Percentiles rank a stretch among this genome's conserved stretches.
Evolutionary conservation across 2,329 filamentous ascomycete species (phyloP).

Genomic region (Penicillium sp.): DNA sequence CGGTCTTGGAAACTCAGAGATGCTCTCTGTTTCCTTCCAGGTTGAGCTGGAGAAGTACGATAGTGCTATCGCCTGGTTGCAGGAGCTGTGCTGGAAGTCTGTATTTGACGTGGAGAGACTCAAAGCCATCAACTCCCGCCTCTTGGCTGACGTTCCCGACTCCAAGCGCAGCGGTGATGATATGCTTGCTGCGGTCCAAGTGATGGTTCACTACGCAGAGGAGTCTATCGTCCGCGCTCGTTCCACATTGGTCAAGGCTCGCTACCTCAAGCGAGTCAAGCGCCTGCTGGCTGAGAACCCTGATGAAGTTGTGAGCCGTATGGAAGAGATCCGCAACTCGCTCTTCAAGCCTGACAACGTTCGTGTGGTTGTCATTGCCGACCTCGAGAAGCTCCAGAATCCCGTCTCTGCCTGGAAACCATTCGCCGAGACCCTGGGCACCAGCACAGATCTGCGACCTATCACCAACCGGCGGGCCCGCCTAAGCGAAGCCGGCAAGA

Average conservation of each 20-base stretch:
- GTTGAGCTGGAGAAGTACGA: constrained; percentile 86
- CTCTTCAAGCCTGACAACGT: constrained; percentile 85
- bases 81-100: constrained; percentile 81
- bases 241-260: constrained; percentile 78
- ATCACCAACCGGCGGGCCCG: constrained; percentile 68
- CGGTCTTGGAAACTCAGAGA: constrained; percentile 73
- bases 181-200: constrained; percentile 63
- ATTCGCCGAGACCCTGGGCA: constrained; percentile 56
- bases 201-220: constrained; percentile 76
- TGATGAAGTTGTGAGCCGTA: constrained; percentile 69
- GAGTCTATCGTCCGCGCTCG: constrained; percentile 75
- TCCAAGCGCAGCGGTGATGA: constrained; percentile 76
- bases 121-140: constrained; percentile 67
- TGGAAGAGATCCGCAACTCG: constrained; percentile 71
- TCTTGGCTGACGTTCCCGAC: constrained; percentile 88
- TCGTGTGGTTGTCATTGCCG: constrained; percentile 77
- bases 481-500: constrained; percentile 72
- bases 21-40: constrained; percentile 77
- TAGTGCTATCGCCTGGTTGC: constrained; percentile 78
- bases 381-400: constrained; percentile 69
- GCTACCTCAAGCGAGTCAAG: constrained; percentile 83
- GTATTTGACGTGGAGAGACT: constrained; percentile 75
- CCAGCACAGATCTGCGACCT: constrained; percentile 60
- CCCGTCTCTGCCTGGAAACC: constrained; percentile 78
- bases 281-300: constrained; percentile 76